These are phyloP conservation scores for Asclepias syriaca DNA, from an alignment of 257 asterid genomes.

Conservation along the genomic window DNA sequence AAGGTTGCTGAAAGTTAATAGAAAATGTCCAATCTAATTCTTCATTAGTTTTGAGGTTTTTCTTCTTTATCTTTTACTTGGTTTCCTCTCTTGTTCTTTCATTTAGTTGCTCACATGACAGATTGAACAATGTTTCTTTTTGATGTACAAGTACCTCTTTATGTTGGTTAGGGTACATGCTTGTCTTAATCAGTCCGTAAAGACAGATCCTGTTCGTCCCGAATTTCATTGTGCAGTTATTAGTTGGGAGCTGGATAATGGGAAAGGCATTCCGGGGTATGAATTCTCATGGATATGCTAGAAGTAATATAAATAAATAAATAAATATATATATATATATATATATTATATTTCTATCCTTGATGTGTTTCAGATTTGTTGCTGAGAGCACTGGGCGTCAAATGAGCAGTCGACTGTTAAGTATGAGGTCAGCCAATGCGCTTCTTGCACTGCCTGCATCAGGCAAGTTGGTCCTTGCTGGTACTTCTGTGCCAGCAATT, in stretches of 20 bases:
- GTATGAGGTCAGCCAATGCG: constrained; percentile 95
- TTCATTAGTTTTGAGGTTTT: constrained; percentile 12
- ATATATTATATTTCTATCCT: constrained; percentile 1
- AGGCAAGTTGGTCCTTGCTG: constrained; percentile 57
- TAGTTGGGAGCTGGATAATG: constrained; percentile 58
- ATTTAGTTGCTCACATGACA: constrained; percentile 8
- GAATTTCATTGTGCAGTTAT: constrained; percentile 81
- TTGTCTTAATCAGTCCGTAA: constrained; percentile 69
- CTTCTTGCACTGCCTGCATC: constrained; percentile 74
- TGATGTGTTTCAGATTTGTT: constrained; percentile 52
- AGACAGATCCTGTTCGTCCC: constrained; percentile 67
- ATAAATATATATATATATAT: too few relatives aligned
- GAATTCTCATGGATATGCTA: constrained; percentile 12
- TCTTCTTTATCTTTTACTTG: constrained; percentile 6
- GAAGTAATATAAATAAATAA: not conserved
- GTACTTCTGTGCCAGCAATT: constrained; percentile 56
- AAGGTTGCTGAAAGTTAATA: constrained; percentile 49
- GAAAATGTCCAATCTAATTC: constrained; percentile 10
- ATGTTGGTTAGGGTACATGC: constrained; percentile 61
- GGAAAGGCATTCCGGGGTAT: constrained; percentile 65
- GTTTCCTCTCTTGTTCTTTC: constrained; percentile 8
- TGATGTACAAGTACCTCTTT: constrained; percentile 13
- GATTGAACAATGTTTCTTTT: constrained; percentile 17
- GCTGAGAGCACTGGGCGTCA: constrained; percentile 97
- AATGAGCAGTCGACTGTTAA: constrained; percentile 80